phyloP scores from a whole-genome alignment of 2,329 filamentous ascomycete genomes.

The Ceratocystis variospora region DNA sequence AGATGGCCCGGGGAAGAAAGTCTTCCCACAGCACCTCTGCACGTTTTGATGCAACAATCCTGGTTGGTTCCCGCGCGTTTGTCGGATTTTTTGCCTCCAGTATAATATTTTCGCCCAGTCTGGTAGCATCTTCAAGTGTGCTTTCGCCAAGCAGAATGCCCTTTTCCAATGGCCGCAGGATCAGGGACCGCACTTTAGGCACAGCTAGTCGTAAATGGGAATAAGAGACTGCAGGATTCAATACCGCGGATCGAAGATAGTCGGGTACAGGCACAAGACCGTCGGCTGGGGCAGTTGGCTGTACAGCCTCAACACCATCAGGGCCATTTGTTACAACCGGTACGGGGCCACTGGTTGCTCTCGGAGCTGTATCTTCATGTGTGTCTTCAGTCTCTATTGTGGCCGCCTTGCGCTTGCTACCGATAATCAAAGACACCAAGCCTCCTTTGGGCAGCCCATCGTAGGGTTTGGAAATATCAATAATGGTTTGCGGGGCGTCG shows the following conservation, averaged over 20 bases:
- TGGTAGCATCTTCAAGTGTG: slow-evolving; percentile 46
- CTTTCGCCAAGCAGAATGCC: slow-evolving; percentile 42
- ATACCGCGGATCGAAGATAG: slow-evolving; percentile 73
- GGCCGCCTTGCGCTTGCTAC: slow-evolving; percentile 79
- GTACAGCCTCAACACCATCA: slow-evolving; percentile 65
- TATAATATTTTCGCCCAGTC: slow-evolving; percentile 55
- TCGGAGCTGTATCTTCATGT: slow-evolving; percentile 38
- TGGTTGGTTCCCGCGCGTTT: slow-evolving; percentile 65
- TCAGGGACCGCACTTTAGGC: slow-evolving; percentile 70
- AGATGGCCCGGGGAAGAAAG: slow-evolving; percentile 69
- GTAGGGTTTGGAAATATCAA: slow-evolving; percentile 87
- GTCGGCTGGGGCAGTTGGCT: slow-evolving; percentile 43
- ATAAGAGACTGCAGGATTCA: slow-evolving; percentile 67
- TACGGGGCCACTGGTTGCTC: slow-evolving; percentile 52
- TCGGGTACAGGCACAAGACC: slow-evolving; percentile 61
- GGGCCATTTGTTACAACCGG: slow-evolving; percentile 62
- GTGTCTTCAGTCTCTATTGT: slow-evolving; percentile 61
- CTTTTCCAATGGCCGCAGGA: slow-evolving; percentile 66
- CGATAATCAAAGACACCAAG: slow-evolving; percentile 69
- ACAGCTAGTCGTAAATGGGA: slow-evolving; percentile 79
- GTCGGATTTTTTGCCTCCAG: slow-evolving; percentile 80
- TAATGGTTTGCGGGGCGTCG: slow-evolving; percentile 64
- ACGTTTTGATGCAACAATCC: slow-evolving; percentile 67
- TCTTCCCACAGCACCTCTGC: slow-evolving; percentile 84
- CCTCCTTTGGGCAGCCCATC: slow-evolving; percentile 87